Base-by-base conservation (phyloP, 2,329 filamentous ascomycete genomes). In the Aspergillus brasiliensis region DNA sequence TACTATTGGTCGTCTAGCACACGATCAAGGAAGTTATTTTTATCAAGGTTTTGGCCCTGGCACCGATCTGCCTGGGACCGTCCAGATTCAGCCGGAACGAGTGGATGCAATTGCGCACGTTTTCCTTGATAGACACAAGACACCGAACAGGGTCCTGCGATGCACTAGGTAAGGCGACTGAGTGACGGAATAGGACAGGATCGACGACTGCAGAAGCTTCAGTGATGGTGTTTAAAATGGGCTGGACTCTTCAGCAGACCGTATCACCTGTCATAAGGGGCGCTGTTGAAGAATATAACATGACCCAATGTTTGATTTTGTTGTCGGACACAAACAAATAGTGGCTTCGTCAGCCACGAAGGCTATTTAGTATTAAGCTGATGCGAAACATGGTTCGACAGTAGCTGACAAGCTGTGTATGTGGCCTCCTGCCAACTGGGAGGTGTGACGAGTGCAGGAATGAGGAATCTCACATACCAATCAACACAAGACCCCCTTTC, bases 401-500 rank as follows among this genome's bases (percentile, higher is more conserved):
- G 25, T 11, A 19, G n/a, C 21, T 8, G n/a, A 21, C 15, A 6
- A 19, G n/a, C 21, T 8, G n/a, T 49, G 25, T n/a, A 11, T 17
- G 27, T 27, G 10, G 25, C 23, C 17, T 28, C 10, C 11, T 25
- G 5, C 23, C 44, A 49, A 31, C 17, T 19, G 15, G 28, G 27
- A 25, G 46, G 46, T n/a, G 25, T 49, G 46, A 49, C 46, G 25
- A 49, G 46, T 28, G 46, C 46, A 31, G 46, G 46, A 28, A 49
- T 49, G 46, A 23, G 46, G n/a, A 49, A 28, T 49, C 46, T 49
- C 25, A 19, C 46, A 49, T 49, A 31, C 46, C 46, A 49, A 28
- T 5, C 46, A 27, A 17, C 25, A 17, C 46, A 25, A 28, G 46
- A 49, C 31, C 31, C 31, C 31, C 31, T 49, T 49, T 25, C 46